Base-by-base conservation (phyloP, 192 early-diverging fungal genomes). In the Glomus cerebriforme region DNA sequence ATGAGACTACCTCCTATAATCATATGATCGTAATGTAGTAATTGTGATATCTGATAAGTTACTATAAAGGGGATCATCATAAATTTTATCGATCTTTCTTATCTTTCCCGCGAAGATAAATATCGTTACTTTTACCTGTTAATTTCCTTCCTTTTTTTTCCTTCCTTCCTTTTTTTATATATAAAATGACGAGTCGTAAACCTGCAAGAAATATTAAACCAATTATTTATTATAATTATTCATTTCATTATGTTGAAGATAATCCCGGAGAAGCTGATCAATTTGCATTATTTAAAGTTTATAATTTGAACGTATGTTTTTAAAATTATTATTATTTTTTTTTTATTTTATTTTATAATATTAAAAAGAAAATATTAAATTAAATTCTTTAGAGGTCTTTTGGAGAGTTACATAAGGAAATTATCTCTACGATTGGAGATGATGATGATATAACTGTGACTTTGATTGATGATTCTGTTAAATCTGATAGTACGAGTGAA, bases 221-320 rank as follows among this genome's bases (percentile, higher is more conserved):
- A 29, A 34, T 67, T n/a, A 67, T 67, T 67, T 67, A 19, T 67
- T 34, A 67, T 35, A 67, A 67, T 35, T 32, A 26, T 4, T 35
- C 19, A 22, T 67, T 67, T 67, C 65, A 67, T 67, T 67, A 67
- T 35, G 19, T 67, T 35, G 65, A 67, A 7, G 32, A 35, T 67
- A 67, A 67, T 67, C 19, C 19, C 15, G 24, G 27, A 10, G 10
- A 19, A 67, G 19, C 27, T 34, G 32, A 66, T 3, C 27, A 67
- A 35, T 67, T 19, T 67, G 65, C 32, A 7, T 67, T 67, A 67
- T 67, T 35, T 35, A 31, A 37, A 17, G 19, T 67, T 67, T 67
- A 67, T 67, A 67, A 67, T 35, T 35, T 67, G 32, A 67, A 12
- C 19, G 65, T 67, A 67, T 35, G 32, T 34, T 67, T 67, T 17